Percentiles rank a stretch among this genome's conserved stretches.
phyloP scores from a whole-genome alignment of 139 green algal species.

The Desmodesmus armatus region DNA sequence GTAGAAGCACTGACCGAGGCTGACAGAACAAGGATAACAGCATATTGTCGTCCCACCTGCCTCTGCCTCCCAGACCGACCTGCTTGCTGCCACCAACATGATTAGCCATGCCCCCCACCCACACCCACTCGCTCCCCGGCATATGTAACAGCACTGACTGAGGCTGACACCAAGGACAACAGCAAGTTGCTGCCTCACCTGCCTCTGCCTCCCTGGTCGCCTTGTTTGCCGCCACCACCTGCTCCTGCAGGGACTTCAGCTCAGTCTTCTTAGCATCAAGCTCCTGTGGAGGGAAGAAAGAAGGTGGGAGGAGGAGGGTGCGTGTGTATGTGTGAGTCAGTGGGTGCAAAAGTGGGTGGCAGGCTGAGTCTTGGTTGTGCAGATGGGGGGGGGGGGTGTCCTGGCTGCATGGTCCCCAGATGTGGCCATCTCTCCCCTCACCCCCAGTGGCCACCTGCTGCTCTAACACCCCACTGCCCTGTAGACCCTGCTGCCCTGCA shows the following conservation, averaged over 20 bases:
- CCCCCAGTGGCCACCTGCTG: too few relatives aligned
- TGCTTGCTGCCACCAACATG: neutral
- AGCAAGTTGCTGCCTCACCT: slow-evolving; percentile 12
- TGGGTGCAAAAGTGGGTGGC: too few relatives aligned
- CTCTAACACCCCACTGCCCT: too few relatives aligned
- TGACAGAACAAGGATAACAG: neutral
- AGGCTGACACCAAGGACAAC: neutral
- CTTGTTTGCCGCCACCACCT: slow-evolving; percentile 34
- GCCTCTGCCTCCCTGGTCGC: slow-evolving; percentile 40
- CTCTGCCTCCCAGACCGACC: neutral
- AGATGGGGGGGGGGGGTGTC: too few relatives aligned
- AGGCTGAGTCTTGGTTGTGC: too few relatives aligned
- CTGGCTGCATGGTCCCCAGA: too few relatives aligned
- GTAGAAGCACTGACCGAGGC: too few relatives aligned
- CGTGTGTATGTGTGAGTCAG: too few relatives aligned
- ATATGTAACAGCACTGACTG: neutral
- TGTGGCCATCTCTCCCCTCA: too few relatives aligned
- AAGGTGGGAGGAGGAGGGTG: too few relatives aligned
- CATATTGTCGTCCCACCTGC: neutral
- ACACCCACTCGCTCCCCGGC: neutral
- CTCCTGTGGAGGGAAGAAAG: slow-evolving; percentile 63
- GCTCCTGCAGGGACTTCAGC: slow-evolving; percentile 43
- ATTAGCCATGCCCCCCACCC: too few relatives aligned
- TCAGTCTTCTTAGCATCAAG: slow-evolving; percentile 49
- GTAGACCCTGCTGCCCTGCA: too few relatives aligned